Percentiles rank a stretch among this genome's conserved stretches.
phyloP scores from a whole-genome alignment of 2,329 filamentous ascomycete species.

The Ampelomyces quisqualis region DNA sequence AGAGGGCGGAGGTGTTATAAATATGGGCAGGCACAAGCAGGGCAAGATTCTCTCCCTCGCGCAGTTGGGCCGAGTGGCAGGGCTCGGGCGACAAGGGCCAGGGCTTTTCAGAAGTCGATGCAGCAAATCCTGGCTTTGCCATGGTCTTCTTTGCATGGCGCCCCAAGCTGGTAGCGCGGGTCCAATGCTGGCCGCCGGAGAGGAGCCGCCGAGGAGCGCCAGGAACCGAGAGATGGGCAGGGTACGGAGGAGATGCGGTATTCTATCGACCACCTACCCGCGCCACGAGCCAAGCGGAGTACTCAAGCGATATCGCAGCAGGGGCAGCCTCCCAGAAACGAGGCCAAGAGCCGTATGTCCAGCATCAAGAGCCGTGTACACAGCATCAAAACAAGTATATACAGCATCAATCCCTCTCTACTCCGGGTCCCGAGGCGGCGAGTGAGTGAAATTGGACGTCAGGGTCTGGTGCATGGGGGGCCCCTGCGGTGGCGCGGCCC shows the following conservation, averaged over 20 bases:
- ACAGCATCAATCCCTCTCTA: neutral
- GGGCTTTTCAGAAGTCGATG: constrained; percentile 18
- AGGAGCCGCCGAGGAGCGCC: constrained; percentile 8
- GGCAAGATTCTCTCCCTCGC: constrained; percentile 7
- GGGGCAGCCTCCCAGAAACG: constrained; percentile 4
- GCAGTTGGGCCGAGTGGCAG: constrained; percentile 10
- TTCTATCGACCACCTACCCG: too few relatives aligned
- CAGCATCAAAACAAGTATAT: too few relatives aligned
- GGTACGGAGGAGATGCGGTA: too few relatives aligned
- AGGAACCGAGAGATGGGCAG: constrained; percentile 5
- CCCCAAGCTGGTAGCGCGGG: constrained; percentile 11
- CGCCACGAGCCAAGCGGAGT: too few relatives aligned
- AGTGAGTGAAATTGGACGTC: constrained; percentile 23
- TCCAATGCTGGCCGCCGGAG: constrained; percentile 15
- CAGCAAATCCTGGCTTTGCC: constrained; percentile 9
- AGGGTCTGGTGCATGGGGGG: constrained; percentile 20
- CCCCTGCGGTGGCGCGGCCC: constrained; percentile 7
- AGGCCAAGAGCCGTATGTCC: too few relatives aligned
- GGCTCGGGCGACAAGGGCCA: constrained; percentile 16
- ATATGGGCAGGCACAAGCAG: constrained; percentile 19
- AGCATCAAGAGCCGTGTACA: too few relatives aligned
- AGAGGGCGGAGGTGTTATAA: constrained; percentile 14
- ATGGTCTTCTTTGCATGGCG: constrained; percentile 10
- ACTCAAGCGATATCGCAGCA: too few relatives aligned
- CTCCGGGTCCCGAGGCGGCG: neutral